phyloP scores from a whole-genome alignment of 371 early-diverging fungal species.

The Smittium mucronatum region DNA sequence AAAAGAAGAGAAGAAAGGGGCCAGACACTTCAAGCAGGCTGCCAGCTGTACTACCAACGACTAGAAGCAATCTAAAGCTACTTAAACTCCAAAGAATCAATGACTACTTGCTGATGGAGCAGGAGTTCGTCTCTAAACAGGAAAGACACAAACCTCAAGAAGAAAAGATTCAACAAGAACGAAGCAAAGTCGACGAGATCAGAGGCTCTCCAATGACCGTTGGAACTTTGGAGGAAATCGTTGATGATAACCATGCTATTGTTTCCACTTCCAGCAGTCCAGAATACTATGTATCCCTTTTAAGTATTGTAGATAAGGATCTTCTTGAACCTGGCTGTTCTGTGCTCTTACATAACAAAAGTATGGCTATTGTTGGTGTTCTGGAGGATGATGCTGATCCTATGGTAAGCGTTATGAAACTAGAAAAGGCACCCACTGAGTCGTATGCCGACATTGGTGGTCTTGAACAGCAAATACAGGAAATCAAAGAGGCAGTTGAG shows the following conservation, averaged over 20 bases:
- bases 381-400: slow-evolving; percentile 97
- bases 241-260: slow-evolving; percentile 99
- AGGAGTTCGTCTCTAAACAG: slow-evolving; percentile 96
- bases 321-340: slow-evolving; percentile 97
- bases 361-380: slow-evolving; percentile 90
- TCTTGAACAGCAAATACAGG: slow-evolving; percentile 97
- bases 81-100: slow-evolving; percentile 94
- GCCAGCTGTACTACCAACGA: slow-evolving; percentile 91
- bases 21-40: slow-evolving; percentile 86
- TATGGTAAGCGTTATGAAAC: slow-evolving; percentile 99
- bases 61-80: slow-evolving; percentile 91
- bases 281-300: slow-evolving; percentile 96
- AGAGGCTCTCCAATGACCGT: slow-evolving; percentile 99
- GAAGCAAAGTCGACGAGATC: slow-evolving; percentile 92
- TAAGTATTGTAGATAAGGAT: slow-evolving; percentile 99
- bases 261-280: slow-evolving; percentile 93
- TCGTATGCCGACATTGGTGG: slow-evolving; percentile 99
- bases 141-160: slow-evolving; percentile 91
- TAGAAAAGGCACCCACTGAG: slow-evolving; percentile 99
- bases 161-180: slow-evolving; percentile 66
- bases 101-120: slow-evolving; percentile 94
- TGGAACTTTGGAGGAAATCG: slow-evolving; percentile 98
- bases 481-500: slow-evolving; percentile 99
- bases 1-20: slow-evolving; percentile 69
- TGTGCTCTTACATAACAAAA: slow-evolving; percentile 95